Evolutionary conservation across 352 stramenopile species (phyloP).

Genomic region (Globisporangium cylindrosporum): DNA sequence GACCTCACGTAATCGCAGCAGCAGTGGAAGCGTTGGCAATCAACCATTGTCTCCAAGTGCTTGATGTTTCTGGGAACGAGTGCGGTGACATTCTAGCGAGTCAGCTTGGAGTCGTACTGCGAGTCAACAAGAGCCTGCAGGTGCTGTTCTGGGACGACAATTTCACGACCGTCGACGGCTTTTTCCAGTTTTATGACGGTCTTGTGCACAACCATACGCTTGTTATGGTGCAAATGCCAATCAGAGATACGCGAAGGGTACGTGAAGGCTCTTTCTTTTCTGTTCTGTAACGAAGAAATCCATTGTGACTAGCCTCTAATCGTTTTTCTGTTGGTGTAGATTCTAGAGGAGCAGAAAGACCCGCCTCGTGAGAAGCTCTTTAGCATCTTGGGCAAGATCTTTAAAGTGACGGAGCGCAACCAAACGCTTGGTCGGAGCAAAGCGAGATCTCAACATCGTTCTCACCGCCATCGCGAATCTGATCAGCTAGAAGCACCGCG

Average conservation of each 20-base stretch:
- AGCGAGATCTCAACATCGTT: background rate
- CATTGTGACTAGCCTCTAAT: background rate
- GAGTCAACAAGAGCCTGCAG: constrained; percentile 52
- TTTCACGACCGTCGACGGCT: constrained; percentile 68
- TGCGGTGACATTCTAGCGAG: constrained; percentile 59
- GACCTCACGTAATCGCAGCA: constrained; percentile 39
- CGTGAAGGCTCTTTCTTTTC: constrained; percentile 4
- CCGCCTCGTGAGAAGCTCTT: constrained; percentile 71
- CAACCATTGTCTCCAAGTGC: constrained; percentile 49
- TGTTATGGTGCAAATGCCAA: constrained; percentile 71
- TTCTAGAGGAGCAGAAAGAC: constrained; percentile 66
- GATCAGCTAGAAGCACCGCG: background rate
- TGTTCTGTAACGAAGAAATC: background rate
- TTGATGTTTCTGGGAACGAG: constrained; percentile 74
- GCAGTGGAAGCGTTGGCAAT: constrained; percentile 40
- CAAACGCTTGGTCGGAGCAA: constrained; percentile 24
- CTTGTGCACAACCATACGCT: constrained; percentile 58
- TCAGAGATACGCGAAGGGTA: constrained; percentile 71
- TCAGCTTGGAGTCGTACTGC: constrained; percentile 43
- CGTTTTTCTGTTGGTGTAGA: constrained; percentile 26
- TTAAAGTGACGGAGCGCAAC: constrained; percentile 68
- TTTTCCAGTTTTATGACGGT: constrained; percentile 59
- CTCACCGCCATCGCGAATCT: background rate
- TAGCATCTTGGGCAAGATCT: constrained; percentile 67
- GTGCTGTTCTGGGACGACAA: constrained; percentile 81